Evolutionary conservation across 345 rosid species (phyloP).

Genomic region (Camelina sativa): DNA sequence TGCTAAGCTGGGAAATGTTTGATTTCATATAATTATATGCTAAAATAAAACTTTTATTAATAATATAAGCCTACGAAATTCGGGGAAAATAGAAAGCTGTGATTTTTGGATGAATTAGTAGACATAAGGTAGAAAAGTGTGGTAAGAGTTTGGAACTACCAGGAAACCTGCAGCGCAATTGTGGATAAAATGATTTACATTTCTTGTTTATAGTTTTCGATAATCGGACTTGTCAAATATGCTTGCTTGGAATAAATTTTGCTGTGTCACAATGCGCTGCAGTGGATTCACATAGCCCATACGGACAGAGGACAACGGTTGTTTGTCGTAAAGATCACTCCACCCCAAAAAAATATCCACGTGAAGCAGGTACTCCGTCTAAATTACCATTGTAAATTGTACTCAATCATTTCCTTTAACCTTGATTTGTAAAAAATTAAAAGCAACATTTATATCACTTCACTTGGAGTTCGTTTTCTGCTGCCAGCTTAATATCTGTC

Average conservation of each 20-base stretch:
- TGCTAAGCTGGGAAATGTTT: background rate
- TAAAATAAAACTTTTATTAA: background rate
- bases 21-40: background rate
- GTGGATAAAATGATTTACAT: background rate
- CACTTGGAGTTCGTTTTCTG: background rate
- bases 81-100: background rate
- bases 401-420: constrained; percentile 6
- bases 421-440: constrained; percentile 8
- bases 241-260: constrained; percentile 11
- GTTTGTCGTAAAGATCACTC: constrained; percentile 65
- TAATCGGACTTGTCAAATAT: background rate
- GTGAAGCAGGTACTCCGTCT: constrained; percentile 81
- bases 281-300: constrained; percentile 90
- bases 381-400: constrained; percentile 62
- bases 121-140: background rate
- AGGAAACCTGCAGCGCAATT: background rate
- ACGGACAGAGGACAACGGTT: constrained; percentile 81
- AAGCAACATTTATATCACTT: constrained; percentile 1
- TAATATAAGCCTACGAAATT: background rate
- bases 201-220: background rate
- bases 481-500: background rate
- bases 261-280: constrained; percentile 36
- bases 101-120: background rate
- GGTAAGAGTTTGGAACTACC: background rate
- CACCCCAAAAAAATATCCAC: constrained; percentile 77